Base-by-base conservation (phyloP, 2,329 filamentous ascomycete genomes). In the Monilinia fructicola region DNA sequence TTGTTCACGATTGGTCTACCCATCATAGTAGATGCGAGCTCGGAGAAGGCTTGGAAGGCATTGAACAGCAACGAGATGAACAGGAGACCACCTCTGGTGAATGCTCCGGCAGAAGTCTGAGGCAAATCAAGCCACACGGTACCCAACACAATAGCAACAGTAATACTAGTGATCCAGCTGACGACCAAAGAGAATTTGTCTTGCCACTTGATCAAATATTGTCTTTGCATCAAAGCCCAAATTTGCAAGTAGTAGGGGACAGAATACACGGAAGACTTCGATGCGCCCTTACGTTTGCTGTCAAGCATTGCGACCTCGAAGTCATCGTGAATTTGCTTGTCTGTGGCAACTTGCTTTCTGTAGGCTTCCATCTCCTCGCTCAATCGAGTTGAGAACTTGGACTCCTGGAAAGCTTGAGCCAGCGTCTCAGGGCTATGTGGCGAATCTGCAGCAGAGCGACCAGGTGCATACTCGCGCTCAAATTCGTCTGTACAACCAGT, bases 161-260 rank as follows among this genome's bases (percentile, higher is more conserved):
- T 80, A 71, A 93, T 87, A 10, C 83, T 85, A 0, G 86, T 88
- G 52, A 84, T 77, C 90, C 90, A 95, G 1, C 88, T 88, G 40
- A 95, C 85, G 18, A 82, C 80, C 7, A 96, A 82, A n/a, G 88
- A 87, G 74, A 93, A 90, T 67, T 89, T 89, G 76, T 96, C 92
- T 77, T 96, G 91, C 81, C 92, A 89, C 80, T 95, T 95, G 73
- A 96, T 87, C 62, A 90, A 82, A 76, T 93, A 95, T 76, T 96
- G 92, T 6, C 92, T 87, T 77, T 92, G 89, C 84, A 93, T 90
- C 69, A 95, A 79, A 0, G 90, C 90, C 89, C 89, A 93, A 28
- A 95, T 83, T 76, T 96, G 93, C 1, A 91, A 81, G 70, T 93
- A 87, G 78, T 95, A 95, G 0, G 92, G 91, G 64, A 93, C 89